Evolutionary conservation across 768 basidiomycete genomes (phyloP).

Genomic region (Rhizopogon vinicolor): DNA sequence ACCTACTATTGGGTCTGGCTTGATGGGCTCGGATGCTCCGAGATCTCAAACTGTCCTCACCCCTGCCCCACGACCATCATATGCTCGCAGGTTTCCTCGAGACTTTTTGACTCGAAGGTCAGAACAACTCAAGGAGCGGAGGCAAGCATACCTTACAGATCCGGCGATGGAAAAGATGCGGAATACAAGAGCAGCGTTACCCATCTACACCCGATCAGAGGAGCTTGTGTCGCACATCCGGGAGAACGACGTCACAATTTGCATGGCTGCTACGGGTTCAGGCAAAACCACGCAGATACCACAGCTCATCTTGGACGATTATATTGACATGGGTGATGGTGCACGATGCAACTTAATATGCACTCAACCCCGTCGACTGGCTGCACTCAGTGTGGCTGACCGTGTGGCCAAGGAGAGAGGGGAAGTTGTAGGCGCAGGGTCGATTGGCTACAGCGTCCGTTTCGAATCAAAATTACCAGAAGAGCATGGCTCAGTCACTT

Average conservation of each 20-base stretch:
- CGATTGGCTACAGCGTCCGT: conserved; percentile 89
- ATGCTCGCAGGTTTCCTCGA: conserved; percentile 24
- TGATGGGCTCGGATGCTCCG: conserved; percentile 3
- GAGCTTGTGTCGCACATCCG: conserved; percentile 67
- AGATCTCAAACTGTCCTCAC: conserved; percentile 2
- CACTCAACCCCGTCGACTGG: conserved; percentile 89
- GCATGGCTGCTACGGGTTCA: conserved; percentile 87
- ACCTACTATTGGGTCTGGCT: conserved; percentile 32
- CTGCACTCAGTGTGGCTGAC: conserved; percentile 87
- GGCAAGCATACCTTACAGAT: conserved; percentile 56
- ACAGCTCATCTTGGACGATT: conserved; percentile 84
- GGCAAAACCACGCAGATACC: conserved; percentile 96
- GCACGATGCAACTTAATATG: conserved; percentile 86
- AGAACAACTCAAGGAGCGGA: conserved; percentile 43
- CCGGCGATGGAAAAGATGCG: conserved; percentile 65
- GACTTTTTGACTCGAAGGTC: conserved; percentile 49
- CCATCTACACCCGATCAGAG: conserved; percentile 65
- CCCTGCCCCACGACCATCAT: conserved; percentile 8
- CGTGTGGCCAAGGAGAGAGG: conserved; percentile 89
- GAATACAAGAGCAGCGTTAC: conserved; percentile 58
- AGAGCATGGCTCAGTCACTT: conserved; percentile 80
- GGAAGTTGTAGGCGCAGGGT: conserved; percentile 55
- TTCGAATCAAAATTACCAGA: conserved; percentile 81
- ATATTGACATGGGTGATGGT: conserved; percentile 74
- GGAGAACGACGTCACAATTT: conserved; percentile 80